Base-by-base conservation (phyloP, 352 stramenopile genomes). In the Elongisporangium anandrum region DNA sequence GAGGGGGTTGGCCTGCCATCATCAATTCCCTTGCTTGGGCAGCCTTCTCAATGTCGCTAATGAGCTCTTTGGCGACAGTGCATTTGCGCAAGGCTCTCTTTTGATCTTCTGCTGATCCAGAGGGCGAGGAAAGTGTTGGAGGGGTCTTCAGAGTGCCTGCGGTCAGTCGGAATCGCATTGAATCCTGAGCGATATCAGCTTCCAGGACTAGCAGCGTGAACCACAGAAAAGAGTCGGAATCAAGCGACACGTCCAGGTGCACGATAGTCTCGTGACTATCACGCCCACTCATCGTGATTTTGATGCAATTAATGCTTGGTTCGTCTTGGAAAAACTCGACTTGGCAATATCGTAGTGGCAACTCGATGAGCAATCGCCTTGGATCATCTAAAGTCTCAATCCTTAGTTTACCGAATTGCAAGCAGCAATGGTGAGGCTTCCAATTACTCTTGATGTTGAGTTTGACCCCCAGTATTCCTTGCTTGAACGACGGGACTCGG, bases 131-230 rank as follows among this genome's bases (percentile, higher is more conserved):
- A 23, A 19, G 50, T 19, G 49, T 64, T 20, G 56, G 50, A 9
- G 60, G 66, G 1, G 69, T 69, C 59, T 63, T 56, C 39, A 86
- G 49, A 10, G 49, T 39, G 0, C 62, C 55, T 26, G 56, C 19
- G 13, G 55, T 65, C 22, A 90, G 54, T 6, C 78, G 68, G 34
- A 77, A 86, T 26, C 34, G 54, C 0, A 60, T 16, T 19, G 73
- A 81, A 59, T 79, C 73, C 56, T 83, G 76, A 0, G 75, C 70
- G 41, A 90, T 54, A 1, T 55, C 70, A 9, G 70, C 73, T 59
- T 90, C 81, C 38, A 90, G 68, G 5, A 71, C 65, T 2, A 90
- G 57, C 41, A 88, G 56, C 10, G 70, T 61, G 48, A 83, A 88
- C 81, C 78, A 90, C 24, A 75, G 39, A 34, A 85, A 86, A 0